phyloP scores from a whole-genome alignment of 805 yeast species.

The Saturnispora mendoncae region DNA sequence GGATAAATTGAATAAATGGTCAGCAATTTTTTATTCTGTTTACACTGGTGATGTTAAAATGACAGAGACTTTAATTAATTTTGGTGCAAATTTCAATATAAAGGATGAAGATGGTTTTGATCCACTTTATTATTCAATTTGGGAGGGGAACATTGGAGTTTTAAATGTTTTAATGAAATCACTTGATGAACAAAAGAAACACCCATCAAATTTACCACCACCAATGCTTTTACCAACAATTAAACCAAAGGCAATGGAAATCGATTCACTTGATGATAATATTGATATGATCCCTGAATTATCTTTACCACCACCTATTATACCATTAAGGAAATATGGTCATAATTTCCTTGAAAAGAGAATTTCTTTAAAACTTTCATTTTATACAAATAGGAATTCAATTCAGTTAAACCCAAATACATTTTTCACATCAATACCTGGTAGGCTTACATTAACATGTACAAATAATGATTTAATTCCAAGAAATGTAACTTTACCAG shows the following conservation, averaged over 20 bases:
- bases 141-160: conserved; percentile 88
- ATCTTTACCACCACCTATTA: conserved; percentile 89
- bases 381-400: conserved; percentile 42
- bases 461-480: conserved; percentile 77
- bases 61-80: conserved; percentile 58
- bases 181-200: conserved; percentile 9
- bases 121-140: conserved; percentile 82
- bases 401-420: conserved; percentile 38
- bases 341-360: conserved; percentile 91
- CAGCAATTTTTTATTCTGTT: conserved; percentile 86
- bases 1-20: conserved; percentile 88
- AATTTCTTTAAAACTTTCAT: conserved; percentile 69
- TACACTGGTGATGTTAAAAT: conserved; percentile 71
- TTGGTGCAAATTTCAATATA: conserved; percentile 60
- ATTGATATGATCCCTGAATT: conserved; percentile 82
- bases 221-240: neutral
- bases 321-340: conserved; percentile 89
- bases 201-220: neutral
- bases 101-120: conserved; percentile 73
- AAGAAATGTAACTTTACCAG: conserved; percentile 72
- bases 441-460: conserved; percentile 76
- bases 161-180: conserved; percentile 52
- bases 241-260: neutral
- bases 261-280: conserved; percentile 24
- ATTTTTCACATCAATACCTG: conserved; percentile 46